These are phyloP conservation scores for Trametes punicea DNA, from an alignment of 768 basidiomycete species.

Conservation along the genomic window DNA sequence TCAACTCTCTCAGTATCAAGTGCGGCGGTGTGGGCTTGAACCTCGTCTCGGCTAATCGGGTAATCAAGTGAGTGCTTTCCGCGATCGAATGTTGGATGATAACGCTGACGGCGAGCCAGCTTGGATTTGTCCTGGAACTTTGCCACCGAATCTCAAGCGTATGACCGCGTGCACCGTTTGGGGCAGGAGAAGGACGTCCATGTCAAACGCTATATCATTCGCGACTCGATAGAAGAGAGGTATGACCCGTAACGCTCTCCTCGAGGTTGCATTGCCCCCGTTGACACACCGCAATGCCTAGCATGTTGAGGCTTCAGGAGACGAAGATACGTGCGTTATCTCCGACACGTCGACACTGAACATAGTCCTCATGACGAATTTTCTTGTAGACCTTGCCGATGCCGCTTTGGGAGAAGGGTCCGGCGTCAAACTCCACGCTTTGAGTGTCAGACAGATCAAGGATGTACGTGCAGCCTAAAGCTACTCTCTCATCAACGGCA, in stretches of 20 bases:
- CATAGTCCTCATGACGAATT: too few species aligned
- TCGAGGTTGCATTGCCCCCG: neutral
- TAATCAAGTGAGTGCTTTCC: slow-evolving; percentile 51
- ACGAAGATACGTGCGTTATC: slow-evolving; percentile 50
- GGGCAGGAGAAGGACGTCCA: slow-evolving; percentile 68
- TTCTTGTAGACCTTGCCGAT: slow-evolving; percentile 49
- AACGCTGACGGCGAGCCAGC: slow-evolving; percentile 30
- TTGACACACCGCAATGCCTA: slow-evolving; percentile 23
- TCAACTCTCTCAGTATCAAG: slow-evolving; percentile 43
- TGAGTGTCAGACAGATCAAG: slow-evolving; percentile 69
- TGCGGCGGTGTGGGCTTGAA: slow-evolving; percentile 70
- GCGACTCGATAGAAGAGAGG: slow-evolving; percentile 75
- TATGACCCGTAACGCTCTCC: slow-evolving; percentile 30
- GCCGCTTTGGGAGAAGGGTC: slow-evolving; percentile 69
- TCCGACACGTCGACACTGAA: neutral
- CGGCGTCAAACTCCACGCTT: slow-evolving; percentile 56
- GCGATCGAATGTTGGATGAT: neutral
- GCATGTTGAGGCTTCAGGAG: slow-evolving; percentile 68
- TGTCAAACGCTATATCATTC: slow-evolving; percentile 64
- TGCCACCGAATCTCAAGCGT: slow-evolving; percentile 67
- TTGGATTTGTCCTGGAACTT: slow-evolving; percentile 76
- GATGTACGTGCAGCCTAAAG: slow-evolving; percentile 39
- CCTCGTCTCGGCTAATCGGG: slow-evolving; percentile 63
- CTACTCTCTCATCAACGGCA: neutral
- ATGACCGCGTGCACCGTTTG: slow-evolving; percentile 59